Evolutionary conservation across 2,329 filamentous ascomycete genomes (phyloP).

Genomic region (Trichoderma atrobrunneum): DNA sequence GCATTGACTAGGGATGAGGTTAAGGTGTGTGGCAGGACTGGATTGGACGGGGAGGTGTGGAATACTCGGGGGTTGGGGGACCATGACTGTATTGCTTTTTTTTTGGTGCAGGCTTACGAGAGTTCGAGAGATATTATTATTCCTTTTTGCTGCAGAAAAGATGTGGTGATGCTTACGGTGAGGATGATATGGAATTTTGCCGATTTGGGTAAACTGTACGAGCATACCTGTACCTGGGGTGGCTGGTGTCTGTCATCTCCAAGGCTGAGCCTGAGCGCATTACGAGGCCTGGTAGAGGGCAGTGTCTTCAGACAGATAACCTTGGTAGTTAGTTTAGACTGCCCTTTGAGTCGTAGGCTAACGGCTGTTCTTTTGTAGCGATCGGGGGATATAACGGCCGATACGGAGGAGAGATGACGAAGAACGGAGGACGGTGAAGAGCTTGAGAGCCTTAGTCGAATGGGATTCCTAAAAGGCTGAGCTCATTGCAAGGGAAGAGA

Average conservation of each 20-base stretch:
- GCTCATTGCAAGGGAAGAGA: no score
- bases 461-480: neutral
- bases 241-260: neutral
- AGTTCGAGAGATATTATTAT: neutral
- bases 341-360: neutral
- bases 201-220: neutral
- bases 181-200: neutral
- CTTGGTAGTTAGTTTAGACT: neutral
- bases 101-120: neutral
- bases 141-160: neutral
- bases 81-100: neutral
- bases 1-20: neutral
- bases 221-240: neutral
- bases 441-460: neutral
- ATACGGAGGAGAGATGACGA: neutral
- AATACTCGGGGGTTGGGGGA: neutral
- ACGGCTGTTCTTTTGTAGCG: neutral
- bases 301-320: neutral
- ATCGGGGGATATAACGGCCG: neutral
- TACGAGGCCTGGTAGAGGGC: neutral
- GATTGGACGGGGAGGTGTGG: neutral
- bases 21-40: neutral
- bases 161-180: neutral
- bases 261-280: neutral
- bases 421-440: neutral